Evolutionary conservation across 2,329 filamentous ascomycete genomes (phyloP), one percentile per base, ranked within the genome.

Genomic region (Epichloe bromicola): DNA sequence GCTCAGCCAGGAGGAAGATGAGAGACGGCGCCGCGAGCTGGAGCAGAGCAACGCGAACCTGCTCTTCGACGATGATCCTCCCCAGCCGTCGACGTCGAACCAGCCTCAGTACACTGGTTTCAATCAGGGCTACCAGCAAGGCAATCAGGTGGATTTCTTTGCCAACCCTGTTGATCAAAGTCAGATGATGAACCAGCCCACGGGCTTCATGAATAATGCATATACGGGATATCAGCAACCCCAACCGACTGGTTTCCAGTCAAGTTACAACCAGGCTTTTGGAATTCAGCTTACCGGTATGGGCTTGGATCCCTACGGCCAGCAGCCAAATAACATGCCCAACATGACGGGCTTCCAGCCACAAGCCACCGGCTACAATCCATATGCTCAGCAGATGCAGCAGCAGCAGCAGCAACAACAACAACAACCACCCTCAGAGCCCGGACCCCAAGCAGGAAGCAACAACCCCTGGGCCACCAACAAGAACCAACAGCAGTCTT

Each of bases 121-220:
- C 72, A 97, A 96, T 68, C 90, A 95, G 70, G 91, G 91, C 45
- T 98, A 98, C 63, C 90, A 97, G 71, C 93, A 98, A 70, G 91
- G 95, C 64, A 86, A 86, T 52, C 88, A 88, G 12, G 93, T 98
- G 17, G 93, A 98, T 69, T 97, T 94, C 81, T 93, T 94, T 60
- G 93, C 91, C 53, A 98, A 98, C 67, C 88, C 90, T 12, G 85
- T 97, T 61, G 87, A 91, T 53, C 83, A 65, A 50, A 80, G 71
- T 59, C 84, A 87, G 65, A 76, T 84, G 58, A 83, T 90, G 65
- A 77, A 80, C 43, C 89, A 95, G 65, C 85, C 81, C 3, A 94
- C 88, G 1, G 88, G 88, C n/a, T 86, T 73, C 58, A 71, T 80
- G 66, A 64, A 67, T 50, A 76, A 77, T 56, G 71, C 74, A 30